Conservation (phyloP, 768 basidiomycete genomes). For the Amanita muscaria region DNA sequence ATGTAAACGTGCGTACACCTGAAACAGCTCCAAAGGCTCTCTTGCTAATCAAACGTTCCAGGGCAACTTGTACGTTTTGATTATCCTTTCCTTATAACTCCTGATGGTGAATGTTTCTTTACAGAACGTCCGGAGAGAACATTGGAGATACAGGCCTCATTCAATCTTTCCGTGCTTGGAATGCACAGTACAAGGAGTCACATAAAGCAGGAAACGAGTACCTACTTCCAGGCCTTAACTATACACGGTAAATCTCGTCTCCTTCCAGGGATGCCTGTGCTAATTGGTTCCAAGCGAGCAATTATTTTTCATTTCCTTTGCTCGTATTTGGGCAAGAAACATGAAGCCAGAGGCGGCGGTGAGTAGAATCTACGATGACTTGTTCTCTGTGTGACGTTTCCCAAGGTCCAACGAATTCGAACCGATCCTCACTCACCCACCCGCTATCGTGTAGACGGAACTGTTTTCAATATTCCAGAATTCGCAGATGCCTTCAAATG, state of each 20-base stretch:
- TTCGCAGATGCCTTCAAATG: slow-evolving; percentile 88
- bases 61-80: slow-evolving; percentile 61
- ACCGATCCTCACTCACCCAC: slow-evolving; percentile 87
- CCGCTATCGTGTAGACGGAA: slow-evolving; percentile 76
- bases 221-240: slow-evolving; percentile 73
- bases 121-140: slow-evolving; percentile 84
- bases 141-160: slow-evolving; percentile 82
- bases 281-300: slow-evolving; percentile 53
- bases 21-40: not conserved
- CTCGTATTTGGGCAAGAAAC: slow-evolving; percentile 77
- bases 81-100: not conserved
- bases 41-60: slow-evolving; percentile 17
- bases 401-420: slow-evolving; percentile 65
- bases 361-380: slow-evolving; percentile 17
- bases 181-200: slow-evolving; percentile 58
- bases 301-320: slow-evolving; percentile 90
- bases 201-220: slow-evolving; percentile 53
- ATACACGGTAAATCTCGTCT: slow-evolving; percentile 44
- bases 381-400: not conserved
- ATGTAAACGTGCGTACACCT: slow-evolving; percentile 63
- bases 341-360: slow-evolving; percentile 75
- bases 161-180: slow-evolving; percentile 90
- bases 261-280: not conserved
- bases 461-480: slow-evolving; percentile 77
- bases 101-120: slow-evolving; percentile 10